A percentile compares a stretch with the other conserved stretches of the same genome.
These are phyloP conservation scores for Leptodermis oblonga DNA, from an alignment of 257 asterid species.

Conservation along the genomic window DNA sequence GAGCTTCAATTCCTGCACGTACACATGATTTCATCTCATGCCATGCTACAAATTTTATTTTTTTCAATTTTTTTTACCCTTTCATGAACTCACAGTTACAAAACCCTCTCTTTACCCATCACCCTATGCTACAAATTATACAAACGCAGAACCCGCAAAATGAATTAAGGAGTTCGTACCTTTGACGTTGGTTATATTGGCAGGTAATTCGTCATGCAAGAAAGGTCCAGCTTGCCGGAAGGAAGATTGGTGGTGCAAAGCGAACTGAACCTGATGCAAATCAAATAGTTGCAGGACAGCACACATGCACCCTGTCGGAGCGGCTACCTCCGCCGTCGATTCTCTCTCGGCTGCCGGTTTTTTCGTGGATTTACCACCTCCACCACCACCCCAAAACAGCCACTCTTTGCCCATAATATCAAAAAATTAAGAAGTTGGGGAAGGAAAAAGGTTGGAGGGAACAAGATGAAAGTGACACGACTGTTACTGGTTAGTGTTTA, in stretches of 20 bases:
- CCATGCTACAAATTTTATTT: neutral
- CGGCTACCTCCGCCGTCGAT: conserved; percentile 12
- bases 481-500: neutral
- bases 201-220: conserved; percentile 25
- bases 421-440: no score
- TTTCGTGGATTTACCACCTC: conserved; percentile 30
- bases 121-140: no score
- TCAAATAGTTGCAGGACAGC: conserved; percentile 74
- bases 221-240: conserved; percentile 20
- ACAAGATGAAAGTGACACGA: conserved; percentile 37
- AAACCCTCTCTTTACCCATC: no score
- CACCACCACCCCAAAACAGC: conserved; percentile 53
- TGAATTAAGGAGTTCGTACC: conserved; percentile 26
- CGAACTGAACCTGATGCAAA: conserved; percentile 45
- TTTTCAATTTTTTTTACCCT: no score
- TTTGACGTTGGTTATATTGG: conserved; percentile 25
- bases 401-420: conserved; percentile 87
- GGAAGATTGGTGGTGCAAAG: conserved; percentile 43
- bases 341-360: conserved; percentile 15
- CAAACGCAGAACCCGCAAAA: neutral
- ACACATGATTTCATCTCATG: neutral
- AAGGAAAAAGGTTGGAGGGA: neutral
- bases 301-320: conserved; percentile 71
- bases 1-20: conserved; percentile 71
- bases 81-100: no score